phyloP scores from a whole-genome alignment of 202 grass and related monocot genomes.

The Sporobolus alterniflorus region DNA sequence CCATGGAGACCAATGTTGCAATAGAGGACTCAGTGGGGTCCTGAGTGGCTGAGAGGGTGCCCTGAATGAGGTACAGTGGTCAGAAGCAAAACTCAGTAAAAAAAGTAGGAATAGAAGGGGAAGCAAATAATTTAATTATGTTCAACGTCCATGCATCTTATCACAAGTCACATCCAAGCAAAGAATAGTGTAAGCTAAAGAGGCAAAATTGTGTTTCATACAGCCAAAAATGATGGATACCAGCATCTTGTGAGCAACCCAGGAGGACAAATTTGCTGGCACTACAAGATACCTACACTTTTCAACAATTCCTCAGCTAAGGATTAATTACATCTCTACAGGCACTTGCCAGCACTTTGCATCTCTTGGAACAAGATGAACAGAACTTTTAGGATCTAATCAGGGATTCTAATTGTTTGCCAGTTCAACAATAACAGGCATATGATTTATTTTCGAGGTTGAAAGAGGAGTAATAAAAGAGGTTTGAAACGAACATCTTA shows the following conservation, averaged over 20 bases:
- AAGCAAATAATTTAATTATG: neutral
- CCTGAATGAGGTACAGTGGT: constrained; percentile 34
- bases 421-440: neutral
- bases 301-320: neutral
- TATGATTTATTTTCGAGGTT: neutral
- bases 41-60: neutral
- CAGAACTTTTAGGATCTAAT: neutral
- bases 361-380: neutral
- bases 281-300: neutral
- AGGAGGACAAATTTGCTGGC: neutral
- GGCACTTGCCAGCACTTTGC: neutral
- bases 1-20: constrained; percentile 74
- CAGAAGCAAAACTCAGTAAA: neutral
- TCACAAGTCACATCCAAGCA: neutral
- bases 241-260: neutral
- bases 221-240: neutral
- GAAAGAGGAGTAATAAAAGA: neutral
- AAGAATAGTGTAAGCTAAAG: neutral
- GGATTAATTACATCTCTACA: neutral
- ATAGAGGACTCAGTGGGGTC: constrained; percentile 62
- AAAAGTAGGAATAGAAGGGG: neutral
- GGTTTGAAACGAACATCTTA: constrained; percentile 2
- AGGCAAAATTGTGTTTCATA: neutral
- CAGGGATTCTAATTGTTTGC: neutral
- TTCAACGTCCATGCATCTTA: neutral